Evolutionary conservation across 1,284 basidiomycete genomes (phyloP).

Genomic region (Anthracocystis setariae): DNA sequence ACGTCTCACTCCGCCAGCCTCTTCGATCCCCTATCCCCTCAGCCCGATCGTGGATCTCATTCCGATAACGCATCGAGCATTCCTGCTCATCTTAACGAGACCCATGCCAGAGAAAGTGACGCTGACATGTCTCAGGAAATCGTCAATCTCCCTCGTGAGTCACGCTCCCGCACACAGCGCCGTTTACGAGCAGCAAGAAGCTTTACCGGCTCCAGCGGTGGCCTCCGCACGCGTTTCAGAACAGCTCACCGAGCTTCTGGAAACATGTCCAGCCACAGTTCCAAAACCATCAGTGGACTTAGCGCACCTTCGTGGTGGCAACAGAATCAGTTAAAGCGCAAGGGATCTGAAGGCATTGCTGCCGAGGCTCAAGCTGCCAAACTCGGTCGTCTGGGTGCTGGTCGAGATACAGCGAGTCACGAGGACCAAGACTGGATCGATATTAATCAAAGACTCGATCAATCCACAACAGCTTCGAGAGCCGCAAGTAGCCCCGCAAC

Average conservation of each 20-base stretch:
- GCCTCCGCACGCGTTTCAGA: constrained; percentile 12
- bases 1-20: too few species aligned
- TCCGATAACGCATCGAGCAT: too few species aligned
- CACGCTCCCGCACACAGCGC: constrained; percentile 2
- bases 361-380: constrained; percentile 11
- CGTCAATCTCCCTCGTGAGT: constrained; percentile 3
- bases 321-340: constrained; percentile 21
- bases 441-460: not conserved
- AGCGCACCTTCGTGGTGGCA: constrained; percentile 11
- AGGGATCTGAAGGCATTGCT: constrained; percentile 13
- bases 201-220: constrained; percentile 9
- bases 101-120: too few species aligned
- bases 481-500: not conserved
- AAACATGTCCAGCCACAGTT: not conserved
- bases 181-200: constrained; percentile 6
- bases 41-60: too few species aligned
- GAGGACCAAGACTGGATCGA: constrained; percentile 14
- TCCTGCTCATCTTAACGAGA: too few species aligned
- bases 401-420: not conserved
- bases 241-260: not conserved
- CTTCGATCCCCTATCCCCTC: too few species aligned
- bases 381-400: constrained; percentile 4
- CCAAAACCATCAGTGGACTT: not conserved
- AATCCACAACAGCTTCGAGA: not conserved
- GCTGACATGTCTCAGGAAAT: not conserved